Base-by-base conservation (phyloP, 306 rosid genomes). In the Pterocarpus macrocarpus region DNA sequence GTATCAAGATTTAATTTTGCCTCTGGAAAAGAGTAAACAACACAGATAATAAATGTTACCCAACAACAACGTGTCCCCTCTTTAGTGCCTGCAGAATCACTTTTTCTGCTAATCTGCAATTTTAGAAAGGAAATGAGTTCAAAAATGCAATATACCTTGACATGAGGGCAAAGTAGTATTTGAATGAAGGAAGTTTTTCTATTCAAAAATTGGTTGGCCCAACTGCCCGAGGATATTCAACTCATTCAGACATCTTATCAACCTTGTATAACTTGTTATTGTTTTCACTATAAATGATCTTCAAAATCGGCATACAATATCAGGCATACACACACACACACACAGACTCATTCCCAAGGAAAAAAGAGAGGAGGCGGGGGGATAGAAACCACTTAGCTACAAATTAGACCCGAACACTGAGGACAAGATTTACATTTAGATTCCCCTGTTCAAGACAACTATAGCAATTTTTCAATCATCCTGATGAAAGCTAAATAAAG, bases 31-130 rank as follows among this genome's bases (percentile, higher is more conserved):
- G 13, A 55, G 62, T 59, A 35, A 53, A 53, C 1, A 53, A n/a
- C 8, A 66, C 8, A 34, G 50, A 82, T 32, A 83, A 55, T 58
- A 82, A 45, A 73, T 67, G 67, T 84, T 89, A 94, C 97, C 98
- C 98, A 39, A 81, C 80, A 45, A 90, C 9, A 16, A 94, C 47
- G 64, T 78, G 71, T 45, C 91, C 95, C 82, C 64, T 85, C 78
- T 69, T 89, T 61, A 92, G 77, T 43, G 94, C 89, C 82, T 87
- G 92, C 30, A 94, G 94, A 82, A 94, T 80, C 53, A 88, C 90
- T 83, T 86, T 94, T 82, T 92, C 97, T 14, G 97, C 94, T 75
- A 94, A 88, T 80, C 98, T 94, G 88, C 77, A 89, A 77, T 65
- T 73, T 64, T 79, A 34, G 69, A 63, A 44, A 85, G 80, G 64